These are phyloP conservation scores for Sinapis alba DNA, from an alignment of 441 rosid species.

Conservation along the genomic window DNA sequence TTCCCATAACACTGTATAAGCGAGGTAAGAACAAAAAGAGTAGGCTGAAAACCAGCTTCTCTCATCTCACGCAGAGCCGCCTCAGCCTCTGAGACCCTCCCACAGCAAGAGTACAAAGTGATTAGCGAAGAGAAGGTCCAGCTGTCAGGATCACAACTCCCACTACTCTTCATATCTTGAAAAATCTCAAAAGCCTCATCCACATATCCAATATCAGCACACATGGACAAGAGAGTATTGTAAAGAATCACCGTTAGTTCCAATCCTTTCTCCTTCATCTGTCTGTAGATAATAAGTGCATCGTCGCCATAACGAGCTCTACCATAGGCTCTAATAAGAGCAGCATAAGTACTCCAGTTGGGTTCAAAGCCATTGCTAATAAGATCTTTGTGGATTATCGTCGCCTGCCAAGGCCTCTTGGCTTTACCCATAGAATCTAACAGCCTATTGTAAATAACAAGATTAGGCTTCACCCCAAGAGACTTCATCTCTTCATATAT, in stretches of 20 bases:
- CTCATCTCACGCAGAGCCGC: slow-evolving; percentile 66
- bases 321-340: slow-evolving; percentile 77
- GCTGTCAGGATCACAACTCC: slow-evolving; percentile 71
- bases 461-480: slow-evolving; percentile 71
- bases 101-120: slow-evolving; percentile 75
- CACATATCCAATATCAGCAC: slow-evolving; percentile 78
- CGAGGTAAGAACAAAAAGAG: slow-evolving; percentile 76
- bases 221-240: slow-evolving; percentile 83
- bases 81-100: slow-evolving; percentile 81
- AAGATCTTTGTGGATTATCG: slow-evolving; percentile 71
- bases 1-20: slow-evolving; percentile 93
- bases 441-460: slow-evolving; percentile 67
- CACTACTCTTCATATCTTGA: slow-evolving; percentile 67
- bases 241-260: slow-evolving; percentile 61
- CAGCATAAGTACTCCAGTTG: slow-evolving; percentile 61
- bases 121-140: slow-evolving; percentile 92
- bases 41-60: slow-evolving; percentile 78
- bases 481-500: slow-evolving; percentile 95
- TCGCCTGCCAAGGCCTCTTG: slow-evolving; percentile 94
- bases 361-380: slow-evolving; percentile 59
- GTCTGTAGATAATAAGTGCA: slow-evolving; percentile 64
- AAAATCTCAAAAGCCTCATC: slow-evolving; percentile 73
- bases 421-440: slow-evolving; percentile 94
- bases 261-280: slow-evolving; percentile 82
- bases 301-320: slow-evolving; percentile 81